Base-by-base conservation (phyloP, 2,329 filamentous ascomycete genomes). In the Paramyrothecium sp. region DNA sequence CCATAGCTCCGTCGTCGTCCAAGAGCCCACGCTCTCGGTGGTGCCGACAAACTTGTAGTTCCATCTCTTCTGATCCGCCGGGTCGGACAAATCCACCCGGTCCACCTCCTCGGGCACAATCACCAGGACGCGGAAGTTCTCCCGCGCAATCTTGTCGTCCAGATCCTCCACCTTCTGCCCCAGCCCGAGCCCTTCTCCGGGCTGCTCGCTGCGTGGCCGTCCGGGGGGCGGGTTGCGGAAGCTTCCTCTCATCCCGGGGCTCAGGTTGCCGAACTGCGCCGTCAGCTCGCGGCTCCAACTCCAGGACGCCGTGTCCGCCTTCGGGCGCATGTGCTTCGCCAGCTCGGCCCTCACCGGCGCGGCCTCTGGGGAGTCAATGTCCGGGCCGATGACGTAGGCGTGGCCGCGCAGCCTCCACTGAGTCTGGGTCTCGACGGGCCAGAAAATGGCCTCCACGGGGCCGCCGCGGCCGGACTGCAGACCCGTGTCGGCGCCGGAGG, bases 221-320 rank as follows among this genome's bases (percentile, higher is more conserved):
- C 90, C 90, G 0, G 90, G 89, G 7, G 83, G 78, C 69, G 95
- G 83, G 69, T 89, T 86, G 73, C 86, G 88, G 71, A 92, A 93
- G 10, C 84, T 82, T 11, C 89, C 89, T 70, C 93, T 83, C 87
- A 97, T 92, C 1, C 80, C 77, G 7, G 94, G 94, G 63, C 85
- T 89, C 65, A 95, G 75, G 72, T 97, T 97, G 20, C 92, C 94
- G 82, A 97, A 98, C 71, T 95, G 91, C 52, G 85, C 90, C 53
- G 90, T 92, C 41, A 97, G 73, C 75, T 97, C 92, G 61, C 80
- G 88, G 51, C 77, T 76, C 89, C 92, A 97, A 63, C 84, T 89
- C 91, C 92, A 97, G 1, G 78, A 74, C 17, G 69, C 71, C 48
- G 77, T 73, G 13, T 74, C 34, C 12, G 55, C 57, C 12, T 56